Evolutionary conservation across 257 asterid species (phyloP).

Genomic region (Gardenia jasminoides): DNA sequence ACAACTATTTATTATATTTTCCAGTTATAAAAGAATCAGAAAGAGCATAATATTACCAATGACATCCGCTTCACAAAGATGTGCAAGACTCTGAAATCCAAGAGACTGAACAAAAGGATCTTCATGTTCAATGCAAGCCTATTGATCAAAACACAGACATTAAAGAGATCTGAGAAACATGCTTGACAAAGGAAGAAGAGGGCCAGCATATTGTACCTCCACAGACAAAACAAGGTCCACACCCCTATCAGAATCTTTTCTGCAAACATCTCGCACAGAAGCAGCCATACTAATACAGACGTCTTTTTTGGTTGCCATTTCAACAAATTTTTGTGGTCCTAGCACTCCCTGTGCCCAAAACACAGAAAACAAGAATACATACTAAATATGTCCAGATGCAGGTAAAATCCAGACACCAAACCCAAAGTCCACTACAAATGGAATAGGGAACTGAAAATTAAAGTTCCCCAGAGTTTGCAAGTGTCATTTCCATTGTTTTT

Average conservation of each 20-base stretch:
- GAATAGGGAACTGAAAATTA: background rate
- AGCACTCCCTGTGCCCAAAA: conserved; percentile 63
- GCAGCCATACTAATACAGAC: conserved; percentile 76
- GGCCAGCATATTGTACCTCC: conserved; percentile 58
- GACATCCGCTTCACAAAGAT: conserved; percentile 97
- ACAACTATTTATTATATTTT: too few relatives aligned
- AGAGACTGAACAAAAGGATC: conserved; percentile 80
- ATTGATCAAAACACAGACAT: conserved; percentile 31
- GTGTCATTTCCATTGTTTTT: background rate
- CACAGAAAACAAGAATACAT: conserved; percentile 17
- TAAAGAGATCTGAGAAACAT: conserved; percentile 29
- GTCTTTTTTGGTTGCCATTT: conserved; percentile 52
- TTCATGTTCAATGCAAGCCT: conserved; percentile 82
- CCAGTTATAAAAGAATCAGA: background rate
- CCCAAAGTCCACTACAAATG: background rate
- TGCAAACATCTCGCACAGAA: conserved; percentile 85
- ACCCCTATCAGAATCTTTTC: conserved; percentile 92
- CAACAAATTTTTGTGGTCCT: conserved; percentile 52
- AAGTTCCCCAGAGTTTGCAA: background rate
- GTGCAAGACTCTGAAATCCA: conserved; percentile 87
- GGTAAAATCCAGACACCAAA: background rate
- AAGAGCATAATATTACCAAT: conserved; percentile 51
- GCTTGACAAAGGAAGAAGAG: conserved; percentile 23
- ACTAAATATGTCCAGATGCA: background rate
- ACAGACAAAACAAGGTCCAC: conserved; percentile 93